These are phyloP conservation scores for Heritiera littoralis DNA, from an alignment of 345 rosid genomes.

Conservation along the genomic window DNA sequence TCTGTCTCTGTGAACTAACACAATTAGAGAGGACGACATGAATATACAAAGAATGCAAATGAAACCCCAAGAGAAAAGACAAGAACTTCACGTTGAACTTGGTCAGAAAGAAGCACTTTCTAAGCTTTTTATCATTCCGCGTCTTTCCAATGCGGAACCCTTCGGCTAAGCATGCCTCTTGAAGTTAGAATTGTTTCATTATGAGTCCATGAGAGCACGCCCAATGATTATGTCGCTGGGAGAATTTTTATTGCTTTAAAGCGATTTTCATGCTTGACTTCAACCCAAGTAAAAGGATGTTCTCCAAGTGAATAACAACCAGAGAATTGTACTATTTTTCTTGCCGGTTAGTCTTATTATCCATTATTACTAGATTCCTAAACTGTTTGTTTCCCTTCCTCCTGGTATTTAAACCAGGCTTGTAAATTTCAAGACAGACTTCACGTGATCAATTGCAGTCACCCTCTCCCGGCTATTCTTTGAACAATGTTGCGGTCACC, in stretches of 20 bases:
- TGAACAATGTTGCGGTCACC: not conserved
- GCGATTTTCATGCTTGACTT: conserved; percentile 42
- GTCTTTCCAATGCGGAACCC: not conserved
- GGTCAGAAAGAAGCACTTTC: conserved; percentile 21
- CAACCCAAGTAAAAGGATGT: conserved; percentile 34
- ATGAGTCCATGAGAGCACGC: conserved; percentile 51
- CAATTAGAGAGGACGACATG: not conserved
- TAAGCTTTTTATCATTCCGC: not conserved
- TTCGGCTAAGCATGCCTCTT: conserved; percentile 19
- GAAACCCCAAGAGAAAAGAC: conserved; percentile 20
- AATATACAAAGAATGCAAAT: not conserved
- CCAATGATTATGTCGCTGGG: conserved; percentile 50
- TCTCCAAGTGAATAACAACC: conserved; percentile 31
- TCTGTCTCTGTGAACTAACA: conserved; percentile 18
- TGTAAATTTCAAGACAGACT: conserved; percentile 7
- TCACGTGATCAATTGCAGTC: not conserved
- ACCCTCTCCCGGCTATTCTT: not conserved
- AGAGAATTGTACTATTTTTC: conserved; percentile 25
- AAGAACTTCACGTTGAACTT: conserved; percentile 25
- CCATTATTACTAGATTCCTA: conserved; percentile 15
- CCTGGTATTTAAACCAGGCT: conserved; percentile 26
- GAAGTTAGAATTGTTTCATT: conserved; percentile 28
- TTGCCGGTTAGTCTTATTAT: conserved; percentile 26
- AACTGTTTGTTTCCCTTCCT: conserved; percentile 19
- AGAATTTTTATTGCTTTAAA: conserved; percentile 42